Base-by-base conservation (phyloP, 306 rosid genomes). In the Potentilla sterilis region DNA sequence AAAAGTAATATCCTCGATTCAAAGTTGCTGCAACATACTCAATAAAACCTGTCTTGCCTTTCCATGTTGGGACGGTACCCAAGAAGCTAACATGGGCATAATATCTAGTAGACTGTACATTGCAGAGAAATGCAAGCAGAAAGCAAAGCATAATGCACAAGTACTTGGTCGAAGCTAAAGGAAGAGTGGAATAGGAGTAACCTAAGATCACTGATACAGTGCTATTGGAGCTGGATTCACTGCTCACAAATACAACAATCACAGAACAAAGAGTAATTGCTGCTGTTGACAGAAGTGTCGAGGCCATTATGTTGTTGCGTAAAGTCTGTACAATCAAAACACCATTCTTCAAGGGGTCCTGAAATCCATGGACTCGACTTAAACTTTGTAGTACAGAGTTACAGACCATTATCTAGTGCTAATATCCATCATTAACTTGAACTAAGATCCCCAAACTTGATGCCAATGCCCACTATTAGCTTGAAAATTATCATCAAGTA, bases 31-130 rank as follows among this genome's bases (percentile, higher is more conserved):
- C 70, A 81, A 47, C 82, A 38, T 59, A 85, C 54, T 86, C 89
- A 43, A 86, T 83, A 11, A 81, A 84, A 4, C 83, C 84, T 6
- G 80, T 67, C 34, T 81, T 80, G 80, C 76, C 91, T 80, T 80
- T 78, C 75, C 81, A 76, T 4, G 92, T 67, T 65, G 97, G 97
- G 61, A 89, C 88, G 24, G 93, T 93, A 85, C 80, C 88, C 80
- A 91, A 75, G 83, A 93, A 93, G 77, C 96, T 91, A 16, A 90
- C 93, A 86, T 89, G 94, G 65, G 93, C 86, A 77, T 85, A 93
- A 77, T 86, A 88, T 81, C 97, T 88, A 49, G 90, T 91, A 41
- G 92, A 88, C 83, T 91, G 97, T 77, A 91, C 88, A 81, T 93
- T 86, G 87, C 96, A 91, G 70, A 93, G 74, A 73, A 93, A 93